Base-by-base conservation (phyloP, 768 basidiomycete genomes). In the Kwoniella sp. region DNA sequence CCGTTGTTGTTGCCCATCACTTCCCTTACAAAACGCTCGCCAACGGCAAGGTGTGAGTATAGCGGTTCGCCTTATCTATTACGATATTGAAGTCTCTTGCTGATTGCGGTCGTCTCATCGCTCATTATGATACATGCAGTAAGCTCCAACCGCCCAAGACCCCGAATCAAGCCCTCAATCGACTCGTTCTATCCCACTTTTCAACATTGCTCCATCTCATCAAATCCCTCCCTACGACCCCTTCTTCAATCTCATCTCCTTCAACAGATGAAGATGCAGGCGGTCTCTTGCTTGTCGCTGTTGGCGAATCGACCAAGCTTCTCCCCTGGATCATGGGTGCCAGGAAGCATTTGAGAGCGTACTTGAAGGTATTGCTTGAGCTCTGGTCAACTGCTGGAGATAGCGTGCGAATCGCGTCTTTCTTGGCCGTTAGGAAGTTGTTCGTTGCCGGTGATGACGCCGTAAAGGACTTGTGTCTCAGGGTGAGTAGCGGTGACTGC, bases 41-140 rank as follows among this genome's bases (percentile, higher is more conserved):
- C 0, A 87, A 87, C 69, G 96, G 94, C 56, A 90, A 89, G 85
- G 88, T 90, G 94, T 95, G 73, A 53, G 90, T n/a, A n/a, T n/a
- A n/a, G n/a, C n/a, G n/a, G n/a, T 83, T 8, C 33, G 33, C 33
- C n/a, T n/a, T n/a, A n/a, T n/a, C n/a, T n/a, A n/a, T n/a, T n/a
- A n/a, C n/a, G n/a, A n/a, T n/a, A n/a, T n/a, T n/a, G n/a, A n/a
- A n/a, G n/a, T n/a, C n/a, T n/a, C n/a, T n/a, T n/a, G n/a, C n/a
- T n/a, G n/a, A n/a, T n/a, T n/a, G n/a, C n/a, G 17, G 17, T 44
- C 3, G 4, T 19, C 17, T 9, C 17, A 4, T 44, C 17, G 8
- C 17, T 9, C 40, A 9, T 9, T 19, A 44, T 44, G 10, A 9
- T n/a, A n/a, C n/a, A n/a, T n/a, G n/a, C 66, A 95, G 72, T 24